Conservation (phyloP, 208 protist species). For the Acanthamoeba rhysodes region DNA sequence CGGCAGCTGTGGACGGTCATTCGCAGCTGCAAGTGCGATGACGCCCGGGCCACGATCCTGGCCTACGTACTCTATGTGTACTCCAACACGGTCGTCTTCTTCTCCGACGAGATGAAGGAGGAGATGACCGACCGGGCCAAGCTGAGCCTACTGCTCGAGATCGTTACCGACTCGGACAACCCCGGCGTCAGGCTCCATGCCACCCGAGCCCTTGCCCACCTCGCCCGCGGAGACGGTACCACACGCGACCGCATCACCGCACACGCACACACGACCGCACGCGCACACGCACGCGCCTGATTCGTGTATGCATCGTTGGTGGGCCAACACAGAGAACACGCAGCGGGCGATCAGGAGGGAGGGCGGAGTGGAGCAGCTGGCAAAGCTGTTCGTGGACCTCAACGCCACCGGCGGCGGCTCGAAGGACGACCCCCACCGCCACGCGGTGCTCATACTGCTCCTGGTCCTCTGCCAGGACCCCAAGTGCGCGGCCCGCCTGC, state of each 20-base stretch:
- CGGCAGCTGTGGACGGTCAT: not conserved
- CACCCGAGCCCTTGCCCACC: not conserved
- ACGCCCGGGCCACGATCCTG: not conserved
- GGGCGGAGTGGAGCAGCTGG: conserved; percentile 1
- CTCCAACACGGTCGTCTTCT: not conserved
- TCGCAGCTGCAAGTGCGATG: not conserved
- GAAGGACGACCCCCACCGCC: not conserved
- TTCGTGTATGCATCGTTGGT: too few species aligned
- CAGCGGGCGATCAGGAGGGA: not conserved
- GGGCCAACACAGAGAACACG: not conserved
- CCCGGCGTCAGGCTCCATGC: not conserved
- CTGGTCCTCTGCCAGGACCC: not conserved
- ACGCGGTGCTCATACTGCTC: conserved; percentile 10
- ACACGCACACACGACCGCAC: not conserved
- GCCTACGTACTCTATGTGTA: not conserved
- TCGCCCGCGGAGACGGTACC: not conserved
- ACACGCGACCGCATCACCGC: not conserved
- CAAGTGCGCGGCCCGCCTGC: not conserved
- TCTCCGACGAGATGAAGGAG: not conserved
- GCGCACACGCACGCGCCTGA: not conserved
- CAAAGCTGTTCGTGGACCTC: not conserved
- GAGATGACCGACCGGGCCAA: not conserved
- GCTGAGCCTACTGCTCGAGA: not conserved
- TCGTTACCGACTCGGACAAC: not conserved
- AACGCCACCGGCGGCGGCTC: not conserved